Conservation (phyloP, 768 basidiomycete genomes). For the Sutorius australiensis region DNA sequence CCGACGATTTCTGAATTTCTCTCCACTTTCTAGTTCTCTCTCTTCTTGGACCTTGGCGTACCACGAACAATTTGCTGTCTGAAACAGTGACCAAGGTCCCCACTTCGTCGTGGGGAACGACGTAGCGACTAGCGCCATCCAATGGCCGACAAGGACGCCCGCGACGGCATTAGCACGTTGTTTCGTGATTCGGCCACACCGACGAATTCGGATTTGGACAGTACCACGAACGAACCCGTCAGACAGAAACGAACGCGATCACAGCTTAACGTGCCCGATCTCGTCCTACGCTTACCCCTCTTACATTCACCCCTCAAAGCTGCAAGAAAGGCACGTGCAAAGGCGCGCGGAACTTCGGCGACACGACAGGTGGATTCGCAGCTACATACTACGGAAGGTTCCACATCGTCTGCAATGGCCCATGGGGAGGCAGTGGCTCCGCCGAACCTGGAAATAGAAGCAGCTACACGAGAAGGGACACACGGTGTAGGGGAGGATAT, state of each 20-base stretch:
- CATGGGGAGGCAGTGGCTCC: background rate
- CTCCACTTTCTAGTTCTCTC: background rate
- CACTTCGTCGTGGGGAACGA: background rate
- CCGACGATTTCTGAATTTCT: background rate
- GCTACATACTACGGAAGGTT: background rate
- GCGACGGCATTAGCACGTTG: constrained; percentile 7
- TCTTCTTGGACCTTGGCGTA: background rate
- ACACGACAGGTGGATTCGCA: constrained; percentile 2
- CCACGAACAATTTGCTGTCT: background rate
- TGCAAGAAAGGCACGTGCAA: constrained; percentile 36
- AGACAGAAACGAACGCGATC: constrained; percentile 43
- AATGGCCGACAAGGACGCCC: constrained; percentile 19
- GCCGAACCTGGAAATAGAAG: background rate
- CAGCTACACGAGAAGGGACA: background rate
- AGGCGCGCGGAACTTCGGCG: constrained; percentile 26
- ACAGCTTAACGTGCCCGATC: constrained; percentile 46
- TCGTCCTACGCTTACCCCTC: constrained; percentile 42
- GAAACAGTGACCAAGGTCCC: background rate
- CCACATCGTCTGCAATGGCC: background rate
- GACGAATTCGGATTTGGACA: constrained; percentile 1
- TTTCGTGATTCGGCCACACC: background rate
- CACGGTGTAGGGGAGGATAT: background rate
- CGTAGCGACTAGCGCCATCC: constrained; percentile 1
- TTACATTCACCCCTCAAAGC: constrained; percentile 51
- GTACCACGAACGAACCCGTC: background rate